phyloP scores from a whole-genome alignment of 768 basidiomycete species.

The Piloderma croceum region DNA sequence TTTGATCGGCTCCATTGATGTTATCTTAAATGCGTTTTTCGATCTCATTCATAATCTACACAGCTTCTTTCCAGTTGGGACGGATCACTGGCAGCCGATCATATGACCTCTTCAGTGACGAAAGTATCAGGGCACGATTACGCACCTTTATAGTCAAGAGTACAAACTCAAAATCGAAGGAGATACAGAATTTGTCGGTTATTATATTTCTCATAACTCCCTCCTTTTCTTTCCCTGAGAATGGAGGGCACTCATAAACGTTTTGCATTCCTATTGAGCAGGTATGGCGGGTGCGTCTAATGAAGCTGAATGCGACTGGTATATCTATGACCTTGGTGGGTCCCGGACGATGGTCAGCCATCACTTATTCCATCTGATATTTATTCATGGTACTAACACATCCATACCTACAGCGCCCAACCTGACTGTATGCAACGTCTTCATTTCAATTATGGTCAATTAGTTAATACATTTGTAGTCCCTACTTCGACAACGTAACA shows the following conservation, averaged over 20 bases:
- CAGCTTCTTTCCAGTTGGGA: conserved; percentile 66
- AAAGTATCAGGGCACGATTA: conserved; percentile 65
- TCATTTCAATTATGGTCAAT: too few relatives aligned
- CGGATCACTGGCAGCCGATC: conserved; percentile 56
- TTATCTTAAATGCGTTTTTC: too few relatives aligned
- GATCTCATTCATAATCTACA: not conserved
- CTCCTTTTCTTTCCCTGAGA: conserved; percentile 10
- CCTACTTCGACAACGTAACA: too few relatives aligned
- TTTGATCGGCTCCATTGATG: too few relatives aligned
- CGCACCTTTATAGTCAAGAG: conserved; percentile 65
- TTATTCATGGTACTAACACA: conserved; percentile 8
- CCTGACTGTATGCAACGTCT: too few relatives aligned
- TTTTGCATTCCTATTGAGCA: not conserved
- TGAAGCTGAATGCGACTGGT: conserved; percentile 52
- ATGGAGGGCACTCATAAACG: too few relatives aligned
- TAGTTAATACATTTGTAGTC: too few relatives aligned
- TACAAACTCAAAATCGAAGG: conserved; percentile 45
- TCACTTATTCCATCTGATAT: conserved; percentile 2
- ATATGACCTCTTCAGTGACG: conserved; percentile 65
- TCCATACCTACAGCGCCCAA: conserved; percentile 47
- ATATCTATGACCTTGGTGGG: conserved; percentile 73
- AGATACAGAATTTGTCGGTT: conserved; percentile 11
- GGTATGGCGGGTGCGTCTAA: conserved; percentile 25
- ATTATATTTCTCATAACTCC: conserved; percentile 5
- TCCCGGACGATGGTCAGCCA: conserved; percentile 56